These are phyloP conservation scores for Gilbertella persicaria DNA, from an alignment of 371 early-diverging fungal species.

Conservation along the genomic window DNA sequence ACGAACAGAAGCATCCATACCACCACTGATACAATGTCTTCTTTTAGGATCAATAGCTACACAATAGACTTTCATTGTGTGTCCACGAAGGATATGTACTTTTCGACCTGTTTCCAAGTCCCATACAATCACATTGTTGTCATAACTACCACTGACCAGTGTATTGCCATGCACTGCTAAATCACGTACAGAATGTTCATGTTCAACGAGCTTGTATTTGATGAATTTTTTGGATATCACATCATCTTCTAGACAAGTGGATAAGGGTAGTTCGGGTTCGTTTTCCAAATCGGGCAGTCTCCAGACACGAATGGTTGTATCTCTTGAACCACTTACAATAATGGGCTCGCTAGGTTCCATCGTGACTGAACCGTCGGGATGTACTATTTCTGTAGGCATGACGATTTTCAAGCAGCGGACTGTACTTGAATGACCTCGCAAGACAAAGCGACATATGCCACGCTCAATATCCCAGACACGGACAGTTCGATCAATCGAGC, in stretches of 20 bases:
- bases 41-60: slow-evolving; percentile 87
- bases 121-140: slow-evolving; percentile 94
- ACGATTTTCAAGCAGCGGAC: slow-evolving; percentile 94
- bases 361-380: slow-evolving; percentile 32
- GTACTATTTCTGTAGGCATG: slow-evolving; percentile 65
- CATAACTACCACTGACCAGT: slow-evolving; percentile 96
- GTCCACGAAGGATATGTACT: slow-evolving; percentile 71
- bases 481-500: slow-evolving; percentile 97
- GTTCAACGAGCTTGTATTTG: slow-evolving; percentile 78
- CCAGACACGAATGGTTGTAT: slow-evolving; percentile 97
- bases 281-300: slow-evolving; percentile 76
- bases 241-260: slow-evolving; percentile 19
- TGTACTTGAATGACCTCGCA: slow-evolving; percentile 95
- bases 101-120: slow-evolving; percentile 70
- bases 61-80: slow-evolving; percentile 90
- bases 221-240: slow-evolving; percentile 10
- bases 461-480: slow-evolving; percentile 95
- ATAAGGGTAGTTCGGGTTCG: slow-evolving; percentile 36
- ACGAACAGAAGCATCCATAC: slow-evolving; percentile 95
- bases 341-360: slow-evolving; percentile 73
- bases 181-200: slow-evolving; percentile 92
- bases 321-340: slow-evolving; percentile 97
- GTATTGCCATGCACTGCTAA: slow-evolving; percentile 88
- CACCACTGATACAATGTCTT: slow-evolving; percentile 88
- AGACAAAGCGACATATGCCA: slow-evolving; percentile 86